A percentile compares a stretch with the other conserved stretches of the same genome.
Evolutionary conservation across 345 rosid species (phyloP).

Genomic region (Physaria fendleri): DNA sequence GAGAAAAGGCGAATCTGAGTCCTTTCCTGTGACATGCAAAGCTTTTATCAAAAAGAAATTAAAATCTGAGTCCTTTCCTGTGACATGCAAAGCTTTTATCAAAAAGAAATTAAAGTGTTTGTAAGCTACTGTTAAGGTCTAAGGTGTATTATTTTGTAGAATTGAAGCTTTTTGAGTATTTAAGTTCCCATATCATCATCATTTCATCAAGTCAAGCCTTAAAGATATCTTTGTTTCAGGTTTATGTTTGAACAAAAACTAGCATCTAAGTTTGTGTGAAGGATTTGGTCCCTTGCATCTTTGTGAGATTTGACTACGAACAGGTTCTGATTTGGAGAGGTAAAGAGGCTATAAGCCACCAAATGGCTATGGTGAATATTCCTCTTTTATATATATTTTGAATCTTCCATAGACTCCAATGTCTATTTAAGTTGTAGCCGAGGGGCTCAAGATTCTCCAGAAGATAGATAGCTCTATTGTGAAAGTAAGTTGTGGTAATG

Average conservation of each 20-base stretch:
- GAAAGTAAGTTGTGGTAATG: not conserved
- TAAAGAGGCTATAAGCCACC: conserved; percentile 52
- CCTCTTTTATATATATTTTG: conserved; percentile 28
- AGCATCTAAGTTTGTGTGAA: conserved; percentile 23
- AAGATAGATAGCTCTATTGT: not conserved
- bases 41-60: not conserved
- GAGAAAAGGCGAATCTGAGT: conserved; percentile 46
- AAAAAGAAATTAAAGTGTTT: not conserved
- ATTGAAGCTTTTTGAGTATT: not conserved
- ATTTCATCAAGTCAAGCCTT: not conserved
- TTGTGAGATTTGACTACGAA: conserved; percentile 86
- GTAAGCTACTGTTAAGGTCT: no score
- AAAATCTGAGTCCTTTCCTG: conserved; percentile 40
- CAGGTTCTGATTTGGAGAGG: conserved; percentile 89
- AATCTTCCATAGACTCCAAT: conserved; percentile 25
- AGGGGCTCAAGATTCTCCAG: not conserved
- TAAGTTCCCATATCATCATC: no score
- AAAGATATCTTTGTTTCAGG: not conserved
- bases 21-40: conserved; percentile 14
- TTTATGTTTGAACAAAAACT: not conserved
- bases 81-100: not conserved
- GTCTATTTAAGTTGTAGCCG: not conserved
- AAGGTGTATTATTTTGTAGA: not conserved
- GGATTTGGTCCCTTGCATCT: conserved; percentile 81
- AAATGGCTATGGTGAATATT: conserved; percentile 29